These are phyloP conservation scores for Barnettozyma hawaiiensis DNA, from an alignment of 1,139 yeast genomes.

Conservation along the genomic window DNA sequence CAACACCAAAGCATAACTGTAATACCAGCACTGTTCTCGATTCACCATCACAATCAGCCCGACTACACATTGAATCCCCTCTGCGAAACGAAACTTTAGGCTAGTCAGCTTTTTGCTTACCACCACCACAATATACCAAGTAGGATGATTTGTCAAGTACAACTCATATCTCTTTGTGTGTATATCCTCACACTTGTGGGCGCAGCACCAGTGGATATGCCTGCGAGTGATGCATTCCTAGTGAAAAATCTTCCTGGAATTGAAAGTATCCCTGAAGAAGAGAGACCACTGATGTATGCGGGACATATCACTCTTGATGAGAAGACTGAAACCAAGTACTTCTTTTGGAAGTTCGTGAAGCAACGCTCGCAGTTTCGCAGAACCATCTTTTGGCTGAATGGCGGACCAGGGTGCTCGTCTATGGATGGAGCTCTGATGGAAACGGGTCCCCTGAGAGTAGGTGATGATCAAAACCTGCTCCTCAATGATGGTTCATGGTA, in stretches of 20 bases:
- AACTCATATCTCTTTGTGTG: neutral
- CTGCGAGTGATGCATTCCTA: constrained; percentile 10
- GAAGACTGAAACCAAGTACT: constrained; percentile 40
- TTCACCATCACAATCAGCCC: too few species aligned
- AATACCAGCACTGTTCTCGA: too few species aligned
- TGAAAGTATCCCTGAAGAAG: constrained; percentile 12
- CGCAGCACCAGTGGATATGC: constrained; percentile 14
- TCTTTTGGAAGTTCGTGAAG: constrained; percentile 69
- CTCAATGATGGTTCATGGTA: constrained; percentile 82
- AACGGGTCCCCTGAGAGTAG: constrained; percentile 78
- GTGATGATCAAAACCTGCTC: constrained; percentile 36
- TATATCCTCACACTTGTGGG: neutral
- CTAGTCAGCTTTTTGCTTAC: neutral
- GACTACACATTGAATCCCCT: neutral
- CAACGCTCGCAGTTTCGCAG: constrained; percentile 27
- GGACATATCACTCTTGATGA: constrained; percentile 49
- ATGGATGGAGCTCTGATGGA: constrained; percentile 97
- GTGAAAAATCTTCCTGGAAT: constrained; percentile 21
- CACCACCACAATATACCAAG: neutral
- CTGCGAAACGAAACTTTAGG: too few species aligned
- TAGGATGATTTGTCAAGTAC: neutral
- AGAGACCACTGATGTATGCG: constrained; percentile 48
- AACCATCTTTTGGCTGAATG: constrained; percentile 80
- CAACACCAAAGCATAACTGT: too few species aligned
- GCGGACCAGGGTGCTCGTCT: constrained; percentile 97